Evolutionary conservation across 352 stramenopile species (phyloP).

Genomic region (Thraustotheca clavata): DNA sequence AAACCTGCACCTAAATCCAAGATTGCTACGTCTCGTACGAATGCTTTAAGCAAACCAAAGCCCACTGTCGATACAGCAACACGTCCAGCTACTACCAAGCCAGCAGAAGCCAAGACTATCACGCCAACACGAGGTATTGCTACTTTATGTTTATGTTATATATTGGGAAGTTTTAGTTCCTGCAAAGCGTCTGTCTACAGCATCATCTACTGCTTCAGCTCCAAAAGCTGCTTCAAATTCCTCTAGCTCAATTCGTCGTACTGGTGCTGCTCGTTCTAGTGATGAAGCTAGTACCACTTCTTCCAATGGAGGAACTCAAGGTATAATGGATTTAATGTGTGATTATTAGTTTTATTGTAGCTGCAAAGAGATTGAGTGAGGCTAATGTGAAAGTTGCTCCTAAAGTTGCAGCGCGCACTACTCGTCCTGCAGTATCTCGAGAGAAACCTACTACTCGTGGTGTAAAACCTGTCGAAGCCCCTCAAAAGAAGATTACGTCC

Average conservation of each 20-base stretch:
- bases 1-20: neutral
- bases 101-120: neutral
- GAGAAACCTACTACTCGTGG: too few species aligned
- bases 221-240: neutral
- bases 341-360: too few species aligned
- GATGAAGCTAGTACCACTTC: slow-evolving; percentile 2
- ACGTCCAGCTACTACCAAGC: neutral
- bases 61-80: neutral
- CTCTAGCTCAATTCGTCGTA: neutral
- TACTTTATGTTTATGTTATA: neutral
- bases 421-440: too few species aligned
- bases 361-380: too few species aligned
- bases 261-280: neutral
- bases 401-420: neutral
- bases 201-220: neutral
- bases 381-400: too few species aligned
- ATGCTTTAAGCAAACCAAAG: neutral
- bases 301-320: neutral
- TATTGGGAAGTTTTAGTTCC: neutral
- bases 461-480: too few species aligned
- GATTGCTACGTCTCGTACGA: neutral
- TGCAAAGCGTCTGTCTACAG: neutral
- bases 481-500: too few species aligned
- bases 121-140: neutral
- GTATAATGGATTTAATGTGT: too few species aligned